Percentiles rank a stretch among this genome's conserved stretches.
These are phyloP conservation scores for Gossypium australe DNA, from an alignment of 345 rosid genomes.

Conservation along the genomic window DNA sequence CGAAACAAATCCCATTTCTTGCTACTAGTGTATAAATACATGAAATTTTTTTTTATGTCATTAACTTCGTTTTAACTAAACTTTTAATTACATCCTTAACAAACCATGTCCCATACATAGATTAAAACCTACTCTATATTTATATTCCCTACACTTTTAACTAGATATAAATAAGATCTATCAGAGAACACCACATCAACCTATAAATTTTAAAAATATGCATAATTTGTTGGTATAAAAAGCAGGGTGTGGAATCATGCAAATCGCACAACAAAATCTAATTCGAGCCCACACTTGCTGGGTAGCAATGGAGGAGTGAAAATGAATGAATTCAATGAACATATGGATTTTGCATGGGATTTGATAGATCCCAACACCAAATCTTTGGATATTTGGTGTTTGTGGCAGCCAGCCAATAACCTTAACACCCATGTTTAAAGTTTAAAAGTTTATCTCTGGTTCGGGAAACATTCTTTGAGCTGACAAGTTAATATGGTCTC, in stretches of 20 bases:
- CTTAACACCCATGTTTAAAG: not conserved
- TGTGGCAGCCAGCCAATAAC: not conserved
- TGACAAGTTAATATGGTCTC: not conserved
- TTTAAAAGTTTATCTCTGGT: not conserved
- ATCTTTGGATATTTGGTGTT: not conserved
- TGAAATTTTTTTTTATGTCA: too few relatives aligned
- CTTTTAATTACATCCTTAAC: too few relatives aligned
- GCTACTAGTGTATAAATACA: too few relatives aligned
- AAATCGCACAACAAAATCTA: not conserved
- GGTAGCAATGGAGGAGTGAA: not conserved
- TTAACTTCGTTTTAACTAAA: too few relatives aligned
- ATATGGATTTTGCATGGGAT: not conserved
- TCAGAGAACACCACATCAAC: too few relatives aligned
- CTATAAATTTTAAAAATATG: not conserved
- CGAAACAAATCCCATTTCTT: too few relatives aligned
- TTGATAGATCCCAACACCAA: constrained; percentile 3
- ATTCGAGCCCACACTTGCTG: not conserved
- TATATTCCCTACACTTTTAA: too few relatives aligned
- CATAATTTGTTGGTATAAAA: not conserved
- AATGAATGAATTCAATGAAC: constrained; percentile 11
- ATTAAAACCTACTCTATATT: too few relatives aligned
- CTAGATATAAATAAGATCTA: too few relatives aligned
- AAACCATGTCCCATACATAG: too few relatives aligned
- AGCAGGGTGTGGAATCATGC: not conserved
- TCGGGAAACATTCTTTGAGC: constrained; percentile 2